Base-by-base conservation (phyloP, 208 protist species). In the Leishmania tropica region DNA sequence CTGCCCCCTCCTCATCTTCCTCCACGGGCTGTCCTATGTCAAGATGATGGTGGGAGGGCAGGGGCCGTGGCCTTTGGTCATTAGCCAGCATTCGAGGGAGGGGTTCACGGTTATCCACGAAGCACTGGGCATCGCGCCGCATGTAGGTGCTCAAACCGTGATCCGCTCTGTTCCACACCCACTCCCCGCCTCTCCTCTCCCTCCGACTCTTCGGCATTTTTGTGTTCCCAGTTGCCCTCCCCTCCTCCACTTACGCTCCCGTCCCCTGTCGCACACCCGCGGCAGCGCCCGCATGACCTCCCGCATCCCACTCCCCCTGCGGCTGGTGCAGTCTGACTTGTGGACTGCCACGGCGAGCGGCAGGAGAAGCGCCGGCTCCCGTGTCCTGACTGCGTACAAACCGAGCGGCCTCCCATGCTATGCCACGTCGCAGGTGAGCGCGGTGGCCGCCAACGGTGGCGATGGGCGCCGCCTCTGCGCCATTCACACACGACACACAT, bases 321-420 rank as follows among this genome's bases (percentile, higher is more conserved):
- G 92, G 0, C 76, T 92, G 1, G 72, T 96, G 67, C 87, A 90
- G 72, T 87, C 84, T 8, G 83, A 86, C 2, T 78, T 47, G 42
- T 54, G 51, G 45, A 35, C n/a, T 21, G 51, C 67, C 31, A 78
- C 15, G 28, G 17, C 19, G 51, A 64, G 7, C 31, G 53, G 53
- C 74, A 19, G 37, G 40, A 31, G 45, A 76, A 0, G 19, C 71
- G 1, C 76, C 56, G 17, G 51, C 7, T 37, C 53, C n/a, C 65
- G 37, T 5, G 78, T 89, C 42, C 51, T 93, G 71, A 86, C 91
- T 7, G 81, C 87, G 1, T 93, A 94, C 83, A 96, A 96, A 62
- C 92, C 92, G 0, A 83, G 76, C 75, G 92, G 92, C 8, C 83
- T 96, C 19, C 90, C 89, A 11, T 91, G 89, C 76, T 94, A 92